Conservation (phyloP, 495 filamentous ascomycete genomes). For the Bombardia bombarda region DNA sequence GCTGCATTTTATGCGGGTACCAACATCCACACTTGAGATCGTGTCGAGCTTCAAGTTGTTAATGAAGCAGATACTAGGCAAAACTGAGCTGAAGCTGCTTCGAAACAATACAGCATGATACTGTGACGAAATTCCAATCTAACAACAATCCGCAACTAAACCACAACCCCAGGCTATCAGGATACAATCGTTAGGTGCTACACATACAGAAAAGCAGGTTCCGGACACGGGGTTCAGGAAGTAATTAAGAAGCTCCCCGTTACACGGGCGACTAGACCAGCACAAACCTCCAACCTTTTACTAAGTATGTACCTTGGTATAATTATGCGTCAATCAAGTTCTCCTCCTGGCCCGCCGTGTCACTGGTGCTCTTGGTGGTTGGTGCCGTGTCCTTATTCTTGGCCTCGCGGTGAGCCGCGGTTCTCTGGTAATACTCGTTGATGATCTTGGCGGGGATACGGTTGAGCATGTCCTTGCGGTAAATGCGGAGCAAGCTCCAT, state of each 20-base stretch:
- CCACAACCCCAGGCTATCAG: slow-evolving; percentile 7
- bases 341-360: slow-evolving; percentile 46
- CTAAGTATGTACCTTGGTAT: slow-evolving; percentile 4
- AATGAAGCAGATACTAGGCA: too few relatives aligned
- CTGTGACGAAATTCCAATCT: slow-evolving; percentile 17
- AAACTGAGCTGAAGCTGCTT: too few relatives aligned
- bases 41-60: too few relatives aligned
- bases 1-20: too few relatives aligned
- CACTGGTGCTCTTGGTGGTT: slow-evolving; percentile 49
- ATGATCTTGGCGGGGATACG: slow-evolving; percentile 91
- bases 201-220: slow-evolving; percentile 8
- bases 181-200: too few relatives aligned
- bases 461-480: slow-evolving; percentile 94
- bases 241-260: background rate
- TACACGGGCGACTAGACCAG: background rate
- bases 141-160: slow-evolving; percentile 8
- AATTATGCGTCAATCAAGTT: slow-evolving; percentile 61
- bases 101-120: background rate
- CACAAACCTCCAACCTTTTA: background rate
- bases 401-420: slow-evolving; percentile 43
- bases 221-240: slow-evolving; percentile 1
- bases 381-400: slow-evolving; percentile 38
- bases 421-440: slow-evolving; percentile 83
- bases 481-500: slow-evolving; percentile 92
- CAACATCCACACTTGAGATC: too few relatives aligned